phyloP scores from a whole-genome alignment of 2,329 filamentous ascomycete species.

The Paracoccidioides lutzii region DNA sequence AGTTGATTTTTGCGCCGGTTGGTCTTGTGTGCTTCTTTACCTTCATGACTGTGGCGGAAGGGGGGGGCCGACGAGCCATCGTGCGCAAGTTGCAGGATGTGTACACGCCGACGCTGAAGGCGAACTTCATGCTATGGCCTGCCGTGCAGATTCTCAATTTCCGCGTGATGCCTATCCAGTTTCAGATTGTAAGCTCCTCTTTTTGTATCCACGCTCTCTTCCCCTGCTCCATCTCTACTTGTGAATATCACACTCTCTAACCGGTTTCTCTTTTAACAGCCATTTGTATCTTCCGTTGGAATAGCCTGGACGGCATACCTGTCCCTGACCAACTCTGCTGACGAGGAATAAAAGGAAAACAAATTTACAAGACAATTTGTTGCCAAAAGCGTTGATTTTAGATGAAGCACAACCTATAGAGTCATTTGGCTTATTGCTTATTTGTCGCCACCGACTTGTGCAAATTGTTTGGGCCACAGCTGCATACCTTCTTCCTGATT shows the following conservation, averaged over 20 bases:
- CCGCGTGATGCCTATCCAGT: conserved; percentile 83
- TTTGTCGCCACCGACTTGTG: too few relatives aligned
- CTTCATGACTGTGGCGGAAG: conserved; percentile 91
- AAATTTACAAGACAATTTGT: not conserved
- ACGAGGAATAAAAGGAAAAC: conserved; percentile 39
- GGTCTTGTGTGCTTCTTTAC: conserved; percentile 83
- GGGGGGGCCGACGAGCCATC: conserved; percentile 69
- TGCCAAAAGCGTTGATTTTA: not conserved
- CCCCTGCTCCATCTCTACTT: not conserved
- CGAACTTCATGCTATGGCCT: conserved; percentile 92
- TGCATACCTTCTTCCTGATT: too few relatives aligned
- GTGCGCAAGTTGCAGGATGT: conserved; percentile 80
- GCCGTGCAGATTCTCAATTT: conserved; percentile 96
- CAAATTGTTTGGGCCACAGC: too few relatives aligned
- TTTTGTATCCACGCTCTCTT: not conserved
- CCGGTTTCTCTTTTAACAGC: conserved; percentile 39
- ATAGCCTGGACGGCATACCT: conserved; percentile 93
- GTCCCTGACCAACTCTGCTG: conserved; percentile 70
- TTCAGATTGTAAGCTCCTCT: conserved; percentile 66
- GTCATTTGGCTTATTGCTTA: too few relatives aligned
- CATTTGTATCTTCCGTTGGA: conserved; percentile 82
- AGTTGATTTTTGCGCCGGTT: conserved; percentile 82
- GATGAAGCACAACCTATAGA: too few relatives aligned
- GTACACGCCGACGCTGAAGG: conserved; percentile 86
- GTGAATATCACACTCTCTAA: conserved; percentile 3